phyloP scores from a whole-genome alignment of 441 rosid genomes.

The Pelargonium myrrhifolium region DNA sequence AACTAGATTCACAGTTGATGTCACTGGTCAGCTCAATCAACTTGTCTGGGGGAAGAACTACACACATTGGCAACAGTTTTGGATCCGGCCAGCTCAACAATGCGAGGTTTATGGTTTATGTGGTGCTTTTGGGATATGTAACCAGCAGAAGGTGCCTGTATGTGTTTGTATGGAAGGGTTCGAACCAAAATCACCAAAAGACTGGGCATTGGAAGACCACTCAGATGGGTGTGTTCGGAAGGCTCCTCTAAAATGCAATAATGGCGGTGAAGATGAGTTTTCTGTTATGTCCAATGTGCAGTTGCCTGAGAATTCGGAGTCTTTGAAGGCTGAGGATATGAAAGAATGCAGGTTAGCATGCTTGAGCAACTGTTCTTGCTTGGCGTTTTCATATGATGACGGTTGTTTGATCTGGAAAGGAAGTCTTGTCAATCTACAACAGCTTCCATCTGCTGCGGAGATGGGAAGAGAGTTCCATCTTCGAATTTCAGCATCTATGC shows the following conservation, averaged over 20 bases:
- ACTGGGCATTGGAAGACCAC: conserved; percentile 13
- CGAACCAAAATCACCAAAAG: conserved; percentile 9
- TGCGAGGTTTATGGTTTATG: conserved; percentile 21
- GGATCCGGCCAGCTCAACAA: conserved; percentile 20
- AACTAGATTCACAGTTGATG: conserved; percentile 19
- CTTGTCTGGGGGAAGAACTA: conserved; percentile 4
- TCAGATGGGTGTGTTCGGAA: conserved; percentile 18
- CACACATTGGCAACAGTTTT: conserved; percentile 7
- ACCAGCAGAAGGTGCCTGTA: conserved; percentile 6
- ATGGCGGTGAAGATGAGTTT: conserved; percentile 11
- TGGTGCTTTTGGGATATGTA: conserved; percentile 22
- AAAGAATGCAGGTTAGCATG: conserved; percentile 21
- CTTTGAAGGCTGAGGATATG: not conserved
- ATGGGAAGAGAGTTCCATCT: conserved; percentile 11
- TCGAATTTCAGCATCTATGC: conserved; percentile 7
- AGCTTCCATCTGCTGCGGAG: not conserved
- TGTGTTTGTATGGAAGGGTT: conserved; percentile 19
- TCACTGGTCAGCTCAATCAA: conserved; percentile 13
- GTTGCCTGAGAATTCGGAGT: conserved; percentile 6
- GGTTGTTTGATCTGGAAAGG: conserved; percentile 22
- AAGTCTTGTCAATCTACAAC: conserved; percentile 7
- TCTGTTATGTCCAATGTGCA: not conserved
- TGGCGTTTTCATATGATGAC: conserved; percentile 18
- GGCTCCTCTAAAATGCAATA: conserved; percentile 7
- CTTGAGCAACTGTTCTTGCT: conserved; percentile 22